These are phyloP conservation scores for Piromyces finnis DNA, from an alignment of 192 early-diverging fungal genomes.

Conservation along the genomic window DNA sequence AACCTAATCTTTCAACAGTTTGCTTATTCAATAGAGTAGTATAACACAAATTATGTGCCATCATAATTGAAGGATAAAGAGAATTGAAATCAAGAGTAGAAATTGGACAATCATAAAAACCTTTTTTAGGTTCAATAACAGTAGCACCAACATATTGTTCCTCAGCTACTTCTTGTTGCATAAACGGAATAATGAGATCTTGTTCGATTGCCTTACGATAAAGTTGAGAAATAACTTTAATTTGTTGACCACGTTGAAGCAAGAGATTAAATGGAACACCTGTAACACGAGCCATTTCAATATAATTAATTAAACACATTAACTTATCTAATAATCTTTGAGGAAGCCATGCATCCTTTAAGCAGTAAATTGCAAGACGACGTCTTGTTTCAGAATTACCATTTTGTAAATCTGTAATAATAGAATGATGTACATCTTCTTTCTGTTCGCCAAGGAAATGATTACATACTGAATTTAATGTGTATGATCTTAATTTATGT, in stretches of 20 bases:
- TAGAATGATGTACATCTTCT: slow-evolving; percentile 96
- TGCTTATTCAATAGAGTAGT: slow-evolving; percentile 53
- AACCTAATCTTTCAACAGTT: slow-evolving; percentile 23
- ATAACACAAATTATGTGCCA: slow-evolving; percentile 98
- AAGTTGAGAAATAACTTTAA: slow-evolving; percentile 94
- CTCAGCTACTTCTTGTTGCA: slow-evolving; percentile 65
- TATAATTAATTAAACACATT: slow-evolving; percentile 90
- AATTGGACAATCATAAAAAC: slow-evolving; percentile 89
- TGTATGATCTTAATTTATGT: slow-evolving; percentile 87
- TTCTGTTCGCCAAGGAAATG: slow-evolving; percentile 95
- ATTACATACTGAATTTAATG: slow-evolving; percentile 87
- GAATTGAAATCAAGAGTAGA: slow-evolving; percentile 96
- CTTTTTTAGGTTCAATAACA: slow-evolving; percentile 85
- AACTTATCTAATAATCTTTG: slow-evolving; percentile 89
- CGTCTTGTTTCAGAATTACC: slow-evolving; percentile 85
- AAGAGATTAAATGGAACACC: slow-evolving; percentile 91
- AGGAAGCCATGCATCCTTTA: slow-evolving; percentile 93
- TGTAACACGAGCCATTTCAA: slow-evolving; percentile 97
- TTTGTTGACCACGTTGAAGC: slow-evolving; percentile 85
- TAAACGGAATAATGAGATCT: slow-evolving; percentile 73
- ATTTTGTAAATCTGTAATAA: slow-evolving; percentile 93
- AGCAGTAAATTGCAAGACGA: slow-evolving; percentile 87
- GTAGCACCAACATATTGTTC: slow-evolving; percentile 90
- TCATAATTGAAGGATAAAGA: slow-evolving; percentile 98
- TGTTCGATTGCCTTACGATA: slow-evolving; percentile 69